A percentile compares a stretch with the other conserved stretches of the same genome.
phyloP scores from a whole-genome alignment of 805 yeast genomes.

The Metschnikowia kunwiensis region DNA sequence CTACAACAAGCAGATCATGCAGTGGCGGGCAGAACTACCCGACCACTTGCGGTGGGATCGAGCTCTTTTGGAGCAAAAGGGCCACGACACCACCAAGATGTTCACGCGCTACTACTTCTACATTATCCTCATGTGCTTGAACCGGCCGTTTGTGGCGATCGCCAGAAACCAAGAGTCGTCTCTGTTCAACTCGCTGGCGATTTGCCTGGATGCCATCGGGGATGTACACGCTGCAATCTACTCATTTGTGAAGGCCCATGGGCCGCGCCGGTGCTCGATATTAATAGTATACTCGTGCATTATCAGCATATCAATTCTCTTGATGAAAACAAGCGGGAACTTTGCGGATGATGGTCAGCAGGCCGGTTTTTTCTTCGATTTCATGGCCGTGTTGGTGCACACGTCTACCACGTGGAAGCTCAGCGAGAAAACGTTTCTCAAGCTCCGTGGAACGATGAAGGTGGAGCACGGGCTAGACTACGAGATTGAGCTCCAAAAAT shows the following conservation, averaged over 20 bases:
- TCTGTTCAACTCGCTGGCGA: conserved; percentile 1
- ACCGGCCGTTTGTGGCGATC: conserved; percentile 15
- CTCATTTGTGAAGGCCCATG: conserved; percentile 12
- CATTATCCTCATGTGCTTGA: conserved; percentile 13
- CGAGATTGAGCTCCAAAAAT: conserved; percentile 3
- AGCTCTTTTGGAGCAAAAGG: background rate
- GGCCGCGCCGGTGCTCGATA: conserved; percentile 10
- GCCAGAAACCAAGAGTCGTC: background rate
- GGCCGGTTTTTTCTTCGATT: conserved; percentile 10
- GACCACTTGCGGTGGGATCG: conserved; percentile 10
- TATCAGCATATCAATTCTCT: conserved; percentile 10
- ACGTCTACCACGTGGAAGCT: conserved; percentile 13
- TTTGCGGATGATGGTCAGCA: background rate
- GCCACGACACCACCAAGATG: conserved; percentile 14
- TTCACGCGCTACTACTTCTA: conserved; percentile 16
- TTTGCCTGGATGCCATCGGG: conserved; percentile 9
- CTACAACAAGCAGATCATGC: conserved; percentile 9
- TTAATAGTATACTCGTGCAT: conserved; percentile 16
- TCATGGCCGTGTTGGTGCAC: conserved; percentile 12
- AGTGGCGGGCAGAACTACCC: conserved; percentile 13
- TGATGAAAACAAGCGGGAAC: conserved; percentile 2
- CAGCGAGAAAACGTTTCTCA: conserved; percentile 10
- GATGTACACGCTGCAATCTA: conserved; percentile 10
- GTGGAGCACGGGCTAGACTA: conserved; percentile 5
- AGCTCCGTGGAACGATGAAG: conserved; percentile 9